Percentiles rank a stretch among this genome's conserved stretches.
Evolutionary conservation across 805 yeast species (phyloP).

Genomic region (Saccharomycopsis babjevae): DNA sequence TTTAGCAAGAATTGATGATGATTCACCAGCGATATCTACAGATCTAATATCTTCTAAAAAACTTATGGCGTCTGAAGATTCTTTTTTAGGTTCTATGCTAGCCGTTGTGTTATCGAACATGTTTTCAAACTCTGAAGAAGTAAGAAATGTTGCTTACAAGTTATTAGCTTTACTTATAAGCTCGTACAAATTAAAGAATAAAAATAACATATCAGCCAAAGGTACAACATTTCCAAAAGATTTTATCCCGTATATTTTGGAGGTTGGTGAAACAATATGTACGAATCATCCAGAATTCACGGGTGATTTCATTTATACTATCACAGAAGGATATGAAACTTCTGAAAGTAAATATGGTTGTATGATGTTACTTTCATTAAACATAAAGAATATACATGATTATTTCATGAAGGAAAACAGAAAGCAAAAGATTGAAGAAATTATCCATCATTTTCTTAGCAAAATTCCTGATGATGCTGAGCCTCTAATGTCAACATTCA

Average conservation of each 20-base stretch:
- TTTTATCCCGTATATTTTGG: constrained; percentile 40
- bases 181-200: constrained; percentile 37
- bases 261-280: constrained; percentile 39
- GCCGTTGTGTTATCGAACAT: constrained; percentile 12
- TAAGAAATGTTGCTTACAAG: constrained; percentile 20
- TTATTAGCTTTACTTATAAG: constrained; percentile 24
- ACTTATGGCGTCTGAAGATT: constrained; percentile 1
- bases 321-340: constrained; percentile 38
- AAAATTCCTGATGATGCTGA: constrained; percentile 29
- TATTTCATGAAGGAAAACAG: constrained; percentile 35
- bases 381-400: constrained; percentile 42
- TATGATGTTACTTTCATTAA: constrained; percentile 27
- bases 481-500: constrained; percentile 32
- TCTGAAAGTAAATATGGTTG: constrained; percentile 19
- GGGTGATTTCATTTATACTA: constrained; percentile 36
- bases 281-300: constrained; percentile 39
- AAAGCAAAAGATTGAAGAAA: constrained; percentile 36
- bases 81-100: constrained; percentile 14
- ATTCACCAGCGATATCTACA: background rate
- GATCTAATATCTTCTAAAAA: background rate
- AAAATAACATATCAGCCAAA: constrained; percentile 35
- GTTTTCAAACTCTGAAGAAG: constrained; percentile 21
- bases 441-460: constrained; percentile 39
- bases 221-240: constrained; percentile 48
- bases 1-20: constrained; percentile 9